Evolutionary conservation across 352 stramenopile genomes (phyloP).

Genomic region (Globisporangium barbulae): DNA sequence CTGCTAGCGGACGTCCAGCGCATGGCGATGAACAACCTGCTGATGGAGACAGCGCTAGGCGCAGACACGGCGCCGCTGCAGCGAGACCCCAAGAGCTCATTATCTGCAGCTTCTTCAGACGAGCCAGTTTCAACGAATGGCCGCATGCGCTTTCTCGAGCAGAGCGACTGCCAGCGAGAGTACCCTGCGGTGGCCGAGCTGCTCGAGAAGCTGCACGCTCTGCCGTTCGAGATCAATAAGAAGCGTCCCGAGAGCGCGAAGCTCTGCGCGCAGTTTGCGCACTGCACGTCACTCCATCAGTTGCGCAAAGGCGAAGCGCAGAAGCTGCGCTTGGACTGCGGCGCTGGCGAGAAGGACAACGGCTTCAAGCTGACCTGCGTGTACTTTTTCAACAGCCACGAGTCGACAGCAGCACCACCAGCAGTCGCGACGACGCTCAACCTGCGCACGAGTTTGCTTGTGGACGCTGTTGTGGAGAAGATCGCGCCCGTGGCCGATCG

Average conservation of each 20-base stretch:
- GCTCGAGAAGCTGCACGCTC: constrained; percentile 64
- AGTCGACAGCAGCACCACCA: constrained; percentile 4
- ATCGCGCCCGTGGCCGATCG: constrained; percentile 41
- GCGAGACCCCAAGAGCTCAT: constrained; percentile 1
- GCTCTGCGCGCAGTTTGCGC: constrained; percentile 68
- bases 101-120: background rate
- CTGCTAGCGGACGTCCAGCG: constrained; percentile 62
- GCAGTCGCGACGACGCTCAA: constrained; percentile 21
- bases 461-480: constrained; percentile 28
- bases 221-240: constrained; percentile 83
- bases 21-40: constrained; percentile 49
- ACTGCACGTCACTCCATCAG: constrained; percentile 54
- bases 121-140: constrained; percentile 12
- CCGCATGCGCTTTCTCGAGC: constrained; percentile 62
- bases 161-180: constrained; percentile 42
- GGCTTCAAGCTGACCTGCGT: constrained; percentile 75
- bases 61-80: constrained; percentile 21
- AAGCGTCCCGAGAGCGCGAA: constrained; percentile 40
- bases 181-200: constrained; percentile 76
- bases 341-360: constrained; percentile 64
- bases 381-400: constrained; percentile 52
- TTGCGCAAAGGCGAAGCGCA: constrained; percentile 43
- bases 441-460: constrained; percentile 30
- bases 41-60: constrained; percentile 33
- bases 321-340: constrained; percentile 63